phyloP scores from a whole-genome alignment of 1,284 basidiomycete genomes.

The Cryptococcus sp. region DNA sequence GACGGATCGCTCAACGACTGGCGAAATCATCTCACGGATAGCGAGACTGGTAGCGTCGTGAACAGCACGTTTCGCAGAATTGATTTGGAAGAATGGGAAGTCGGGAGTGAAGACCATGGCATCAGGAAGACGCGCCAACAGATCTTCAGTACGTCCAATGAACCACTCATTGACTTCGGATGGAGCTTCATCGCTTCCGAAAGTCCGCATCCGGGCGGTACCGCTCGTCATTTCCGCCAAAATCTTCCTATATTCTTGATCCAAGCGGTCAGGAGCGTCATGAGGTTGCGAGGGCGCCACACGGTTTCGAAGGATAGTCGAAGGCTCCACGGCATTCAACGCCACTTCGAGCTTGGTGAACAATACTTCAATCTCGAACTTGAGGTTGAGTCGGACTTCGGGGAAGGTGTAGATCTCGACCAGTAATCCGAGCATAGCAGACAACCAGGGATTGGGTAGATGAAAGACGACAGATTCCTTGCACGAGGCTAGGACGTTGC shows the following conservation, averaged over 20 bases:
- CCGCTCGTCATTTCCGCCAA: slow-evolving; percentile 29
- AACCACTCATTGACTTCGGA: slow-evolving; percentile 48
- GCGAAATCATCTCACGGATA: slow-evolving; percentile 95
- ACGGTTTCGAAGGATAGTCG: slow-evolving; percentile 61
- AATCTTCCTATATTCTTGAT: slow-evolving; percentile 37
- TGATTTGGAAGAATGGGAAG: slow-evolving; percentile 60
- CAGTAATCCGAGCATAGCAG: slow-evolving; percentile 86
- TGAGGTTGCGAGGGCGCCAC: slow-evolving; percentile 42
- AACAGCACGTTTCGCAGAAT: slow-evolving; percentile 84
- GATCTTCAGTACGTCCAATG: slow-evolving; percentile 50
- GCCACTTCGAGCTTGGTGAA: slow-evolving; percentile 90
- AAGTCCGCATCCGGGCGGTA: slow-evolving; percentile 40
- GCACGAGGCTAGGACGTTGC: slow-evolving; percentile 92
- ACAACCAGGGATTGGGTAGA: slow-evolving; percentile 97
- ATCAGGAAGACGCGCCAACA: slow-evolving; percentile 66
- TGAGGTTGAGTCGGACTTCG: slow-evolving; percentile 93
- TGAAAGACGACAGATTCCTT: slow-evolving; percentile 86
- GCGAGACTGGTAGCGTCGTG: slow-evolving; percentile 89
- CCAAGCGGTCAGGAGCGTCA: slow-evolving; percentile 36
- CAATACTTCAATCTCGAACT: slow-evolving; percentile 97
- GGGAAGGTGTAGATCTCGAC: slow-evolving; percentile 96
- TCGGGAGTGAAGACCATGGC: slow-evolving; percentile 71
- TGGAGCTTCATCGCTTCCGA: slow-evolving; percentile 43
- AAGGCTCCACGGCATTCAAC: slow-evolving; percentile 79
- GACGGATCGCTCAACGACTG: slow-evolving; percentile 97